Evolutionary conservation across 2,329 filamentous ascomycete genomes (phyloP).

Genomic region (Dactylellina drechsleri): DNA sequence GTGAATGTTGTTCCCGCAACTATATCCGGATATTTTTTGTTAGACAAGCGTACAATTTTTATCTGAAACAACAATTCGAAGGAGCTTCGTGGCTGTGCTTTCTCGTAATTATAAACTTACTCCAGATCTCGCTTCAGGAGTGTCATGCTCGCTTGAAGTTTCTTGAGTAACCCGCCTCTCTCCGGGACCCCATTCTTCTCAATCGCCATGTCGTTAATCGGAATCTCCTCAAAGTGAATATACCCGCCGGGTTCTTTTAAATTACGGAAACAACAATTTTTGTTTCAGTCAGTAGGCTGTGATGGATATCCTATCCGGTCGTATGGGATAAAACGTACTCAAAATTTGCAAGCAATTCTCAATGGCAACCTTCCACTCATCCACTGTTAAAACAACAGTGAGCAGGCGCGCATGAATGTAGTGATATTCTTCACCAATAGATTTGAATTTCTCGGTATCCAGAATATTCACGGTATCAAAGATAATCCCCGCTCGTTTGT

Average conservation of each 20-base stretch:
- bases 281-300: neutral
- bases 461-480: slow-evolving; percentile 32
- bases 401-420: slow-evolving; percentile 41
- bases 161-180: slow-evolving; percentile 38
- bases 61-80: slow-evolving; percentile 23
- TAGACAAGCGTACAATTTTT: neutral
- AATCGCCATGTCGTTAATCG: slow-evolving; percentile 36
- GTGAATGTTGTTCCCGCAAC: slow-evolving; percentile 42
- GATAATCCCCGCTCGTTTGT: slow-evolving; percentile 27
- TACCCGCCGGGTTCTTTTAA: slow-evolving; percentile 28
- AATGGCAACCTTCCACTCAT: slow-evolving; percentile 40
- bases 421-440: slow-evolving; percentile 27
- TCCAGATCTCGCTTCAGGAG: slow-evolving; percentile 38
- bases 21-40: slow-evolving; percentile 16
- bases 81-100: slow-evolving; percentile 11
- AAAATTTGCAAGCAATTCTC: slow-evolving; percentile 37
- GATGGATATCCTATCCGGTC: neutral
- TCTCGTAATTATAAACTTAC: slow-evolving; percentile 19
- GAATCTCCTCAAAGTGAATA: slow-evolving; percentile 44
- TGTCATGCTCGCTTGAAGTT: slow-evolving; percentile 38
- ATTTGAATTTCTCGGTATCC: slow-evolving; percentile 24
- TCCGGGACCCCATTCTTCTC: slow-evolving; percentile 28
- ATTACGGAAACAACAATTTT: neutral
- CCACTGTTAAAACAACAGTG: slow-evolving; percentile 26
- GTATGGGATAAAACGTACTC: slow-evolving; percentile 13